Evolutionary conservation across 768 basidiomycete genomes (phyloP), one percentile per base, ranked within the genome.

Genomic region (Amanita exitialis): DNA sequence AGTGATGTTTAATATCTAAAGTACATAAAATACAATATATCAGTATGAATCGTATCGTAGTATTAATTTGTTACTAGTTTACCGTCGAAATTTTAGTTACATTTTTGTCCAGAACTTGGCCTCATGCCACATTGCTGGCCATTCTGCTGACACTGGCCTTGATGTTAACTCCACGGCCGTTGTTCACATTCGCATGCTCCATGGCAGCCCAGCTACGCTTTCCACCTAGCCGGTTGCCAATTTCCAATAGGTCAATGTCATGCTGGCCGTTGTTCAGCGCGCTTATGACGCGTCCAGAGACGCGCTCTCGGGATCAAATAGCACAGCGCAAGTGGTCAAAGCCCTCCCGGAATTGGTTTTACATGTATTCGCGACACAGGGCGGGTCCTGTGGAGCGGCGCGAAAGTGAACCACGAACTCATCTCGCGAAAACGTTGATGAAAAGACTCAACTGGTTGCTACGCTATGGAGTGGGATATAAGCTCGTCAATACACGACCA

Each of bases 391-490:
- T 9, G 3, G 27, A n/a, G n/a, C 25, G 27, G 7, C 28, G 16
- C 27, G 42, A 27, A 12, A 13, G 23, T n/a, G 23, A 25, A 5
- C 25, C 42, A 15, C 42, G 20, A 25, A 18, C 25, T 0, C n/a
- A 27, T 16, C 9, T 44, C 25, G n/a, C 6, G 16, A 12, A 20
- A 21, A 5, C 21, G 18, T n/a, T 44, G n/a, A 8, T 16, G 25
- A 44, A 23, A 37, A 21, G n/a, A 20, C 25, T 32, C 20, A n/a
- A 35, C 18, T 89, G 80, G 70, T 65, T 90, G n/a, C 72, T 90
- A 12, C 76, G 87, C 5, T 86, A 90, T 59, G 85, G 83, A 0
- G 83, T 86, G 10, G 68, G 70, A 47, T 74, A 75, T 32, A 76
- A 82, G 47, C 69, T 73, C 1, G 57, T 90, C 6, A 58, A 64